Evolutionary conservation across 1,284 basidiomycete genomes (phyloP), one percentile per base, ranked within the genome.

Genomic region (Volvariella surrecta): DNA sequence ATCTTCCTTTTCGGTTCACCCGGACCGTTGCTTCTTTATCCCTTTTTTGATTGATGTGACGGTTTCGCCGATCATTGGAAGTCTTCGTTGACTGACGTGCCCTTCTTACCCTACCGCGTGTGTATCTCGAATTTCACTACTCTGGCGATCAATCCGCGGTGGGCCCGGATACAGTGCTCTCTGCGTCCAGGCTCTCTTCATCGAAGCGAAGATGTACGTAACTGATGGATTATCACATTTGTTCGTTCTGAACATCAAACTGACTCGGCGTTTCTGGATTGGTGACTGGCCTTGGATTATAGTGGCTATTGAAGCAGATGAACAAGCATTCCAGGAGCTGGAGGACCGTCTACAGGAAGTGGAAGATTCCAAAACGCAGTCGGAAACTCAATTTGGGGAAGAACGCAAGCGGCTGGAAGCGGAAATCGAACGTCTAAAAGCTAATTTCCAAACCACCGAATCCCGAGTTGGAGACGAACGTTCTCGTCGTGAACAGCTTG

Each of bases 121-220:
- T 6, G 44, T 18, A n/a, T 24, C 18, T 42, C 45, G 48, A 11
- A 28, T 11, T 6, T 28, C 6, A 28, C 6, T 28, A 28, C 24
- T 28, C 24, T 11, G 24, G 6, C 24, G 24, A 6, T 28, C 24
- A 11, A 28, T 28, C 11, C 11, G 6, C 11, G 6, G 24, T 6
- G 24, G 6, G 24, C 6, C 6, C 24, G 24, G 6, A 11, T 6
- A 11, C 40, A 87, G 86, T 89, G 28, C 67, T 89, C 28, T 89
- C 86, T 15, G 70, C 79, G 32, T 88, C 85, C 9, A 67, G 82
- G 17, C 54, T 86, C 44, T 73, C 76, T 7, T 66, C 71, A 30
- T 82, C 83, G 45, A 71, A 80, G 37, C 70, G 82, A 52, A 75
- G 82, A 47, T 74, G 82, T 87, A 63, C 57, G 81, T 73, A 31